phyloP scores from a whole-genome alignment of 1,139 yeast genomes.

The Pneumocystis jirovecii region DNA sequence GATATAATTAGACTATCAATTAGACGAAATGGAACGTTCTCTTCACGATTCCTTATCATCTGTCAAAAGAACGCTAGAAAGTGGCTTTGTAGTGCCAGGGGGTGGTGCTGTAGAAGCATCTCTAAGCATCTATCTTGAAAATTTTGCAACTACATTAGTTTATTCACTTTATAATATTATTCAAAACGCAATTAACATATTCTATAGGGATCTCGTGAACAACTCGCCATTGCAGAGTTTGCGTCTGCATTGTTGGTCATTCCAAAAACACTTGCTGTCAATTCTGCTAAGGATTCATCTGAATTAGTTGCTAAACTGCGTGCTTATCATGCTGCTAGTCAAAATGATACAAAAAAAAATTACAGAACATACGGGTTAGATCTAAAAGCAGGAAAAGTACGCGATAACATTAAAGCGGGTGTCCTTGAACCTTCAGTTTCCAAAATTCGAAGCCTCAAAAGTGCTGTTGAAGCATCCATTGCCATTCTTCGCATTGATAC shows the following conservation, averaged over 20 bases:
- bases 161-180: not conserved
- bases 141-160: constrained; percentile 75
- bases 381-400: constrained; percentile 77
- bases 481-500: constrained; percentile 96
- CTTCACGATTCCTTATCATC: constrained; percentile 88
- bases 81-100: constrained; percentile 92
- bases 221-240: constrained; percentile 94
- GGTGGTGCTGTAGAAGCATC: constrained; percentile 99
- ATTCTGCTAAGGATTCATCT: constrained; percentile 94
- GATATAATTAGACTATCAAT: constrained; percentile 41
- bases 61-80: constrained; percentile 88
- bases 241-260: constrained; percentile 78
- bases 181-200: not conserved
- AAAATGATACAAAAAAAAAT: constrained; percentile 70
- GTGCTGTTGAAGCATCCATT: constrained; percentile 95
- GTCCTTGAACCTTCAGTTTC: constrained; percentile 92
- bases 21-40: constrained; percentile 98
- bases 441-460: constrained; percentile 80
- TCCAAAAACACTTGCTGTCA: constrained; percentile 92
- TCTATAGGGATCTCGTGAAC: constrained; percentile 82
- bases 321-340: constrained; percentile 93
- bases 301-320: constrained; percentile 90
- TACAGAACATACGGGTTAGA: constrained; percentile 88
- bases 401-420: constrained; percentile 70
- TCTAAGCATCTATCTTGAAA: constrained; percentile 82